Evolutionary conservation across 2,329 filamentous ascomycete species (phyloP), one percentile per base, ranked within the genome.

Genomic region (Paecilomyces sp.): DNA sequence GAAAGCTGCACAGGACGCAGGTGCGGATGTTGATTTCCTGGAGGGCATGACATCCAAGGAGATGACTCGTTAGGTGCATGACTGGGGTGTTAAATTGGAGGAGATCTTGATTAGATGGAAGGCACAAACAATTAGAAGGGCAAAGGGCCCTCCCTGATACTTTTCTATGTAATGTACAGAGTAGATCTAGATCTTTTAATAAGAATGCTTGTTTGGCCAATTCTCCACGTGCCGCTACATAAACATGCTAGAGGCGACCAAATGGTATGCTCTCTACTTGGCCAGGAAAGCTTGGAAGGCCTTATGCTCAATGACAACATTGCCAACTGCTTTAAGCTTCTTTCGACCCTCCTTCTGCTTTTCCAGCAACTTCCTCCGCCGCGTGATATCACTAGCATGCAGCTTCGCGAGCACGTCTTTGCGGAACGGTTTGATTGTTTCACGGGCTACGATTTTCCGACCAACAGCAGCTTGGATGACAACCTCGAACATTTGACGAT

Each of bases 321-420:
- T 96, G 0, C 94, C 90, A 56, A 83, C 79, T 11, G 81, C 80
- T 61, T 91, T 85, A 61, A 99, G 77, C 75, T 88, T 89, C 84
- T 96, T 97, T 59, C 92, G 83, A 0, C 94, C 94, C 65, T 92
- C 92, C 78, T 99, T 99, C 76, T 99, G 94, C 81, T 93, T 96
- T 78, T 97, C 93, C 11, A 99, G 77, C 65, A 99, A 76, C 76
- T 99, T 99, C 69, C 87, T 84, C 41, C 92, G 84, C 60, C 94
- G 81, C 3, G 86, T 86, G 15, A 96, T 85, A 77, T 99, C 94
- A 62, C 89, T 90, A 0, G 94, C 94, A 72, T 99, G 95, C 59
- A 99, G 79, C 76, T 97, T 97, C 7, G 89, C 88, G 59, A 96
- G 77, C 2, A 99, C 94, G 68, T 99, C 94, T 75, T 99, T 99